Base-by-base conservation (phyloP, 139 green algal species). In the Picocystis salinarum region DNA sequence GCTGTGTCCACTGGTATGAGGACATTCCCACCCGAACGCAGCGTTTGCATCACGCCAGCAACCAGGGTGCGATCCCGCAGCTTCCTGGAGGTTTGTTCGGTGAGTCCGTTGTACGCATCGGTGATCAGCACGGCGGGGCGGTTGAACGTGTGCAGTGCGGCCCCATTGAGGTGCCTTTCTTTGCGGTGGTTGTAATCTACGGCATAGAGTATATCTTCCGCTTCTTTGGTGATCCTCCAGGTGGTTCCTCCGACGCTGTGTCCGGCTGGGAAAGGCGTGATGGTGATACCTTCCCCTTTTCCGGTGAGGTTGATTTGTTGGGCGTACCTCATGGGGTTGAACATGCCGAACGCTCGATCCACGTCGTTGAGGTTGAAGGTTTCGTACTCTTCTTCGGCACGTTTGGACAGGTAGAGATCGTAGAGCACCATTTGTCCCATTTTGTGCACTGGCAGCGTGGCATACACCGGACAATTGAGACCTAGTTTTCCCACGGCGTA, bases 351-450 rank as follows among this genome's bases (percentile, higher is more conserved):
- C 0, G 76, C 83, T 11, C 36, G 42, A 45, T 89, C 77, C 17
- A 93, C 62, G 41, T 94, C 73, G 23, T 85, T 71, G 23, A 84
- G 45, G 23, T 56, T 18, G 47, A 79, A 92, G 0, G 53, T 24
- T 2, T 59, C 28, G 39, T 89, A 83, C 23, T 92, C 69, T 12
- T n/a, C n/a, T n/a, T 11, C 9, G 28, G 71, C 74, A 39, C 76
- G 55, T 24, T 58, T 53, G 5, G 52, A 45, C 11, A 77, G 45
- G 45, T 55, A 74, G 2, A 61, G 45, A 36, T 94, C 82, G 20
- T 83, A 85, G 61, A 86, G 58, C 45, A 73, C 70, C 71, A 95
- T 75, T 39, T 77, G 62, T 0, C 78, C 85, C 74, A 95, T 83
- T 34, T 71, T 74, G 18, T 74, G 62, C 6, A 82, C 55, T 3